Percentiles rank a stretch among this genome's conserved stretches.
Evolutionary conservation across 306 rosid genomes (phyloP).

Genomic region (Arachis hypogaea): DNA sequence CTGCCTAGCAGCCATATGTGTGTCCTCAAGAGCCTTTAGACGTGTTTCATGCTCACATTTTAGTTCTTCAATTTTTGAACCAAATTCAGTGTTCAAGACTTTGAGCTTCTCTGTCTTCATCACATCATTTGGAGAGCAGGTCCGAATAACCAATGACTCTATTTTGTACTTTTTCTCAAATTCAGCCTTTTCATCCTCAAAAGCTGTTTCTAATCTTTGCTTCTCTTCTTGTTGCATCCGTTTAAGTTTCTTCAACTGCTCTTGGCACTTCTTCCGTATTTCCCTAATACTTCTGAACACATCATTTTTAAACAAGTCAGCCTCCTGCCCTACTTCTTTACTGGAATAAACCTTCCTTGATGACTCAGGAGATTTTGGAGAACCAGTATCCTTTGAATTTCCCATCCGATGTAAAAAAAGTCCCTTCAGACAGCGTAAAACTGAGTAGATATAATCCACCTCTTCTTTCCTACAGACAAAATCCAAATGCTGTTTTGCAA

Average conservation of each 20-base stretch:
- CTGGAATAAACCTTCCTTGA: slow-evolving; percentile 33
- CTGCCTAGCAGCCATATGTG: slow-evolving; percentile 45
- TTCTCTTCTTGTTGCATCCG: slow-evolving; percentile 50
- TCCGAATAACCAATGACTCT: slow-evolving; percentile 46
- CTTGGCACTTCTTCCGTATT: slow-evolving; percentile 58
- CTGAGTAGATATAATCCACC: slow-evolving; percentile 58
- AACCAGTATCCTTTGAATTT: slow-evolving; percentile 32
- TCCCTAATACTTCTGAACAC: slow-evolving; percentile 57
- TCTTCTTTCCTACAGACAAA: slow-evolving; percentile 70
- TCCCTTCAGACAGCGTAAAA: slow-evolving; percentile 70
- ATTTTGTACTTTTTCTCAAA: slow-evolving; percentile 44
- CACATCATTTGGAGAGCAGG: slow-evolving; percentile 50
- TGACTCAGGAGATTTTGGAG: slow-evolving; percentile 45
- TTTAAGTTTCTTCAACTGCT: slow-evolving; percentile 46
- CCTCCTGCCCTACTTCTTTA: slow-evolving; percentile 32
- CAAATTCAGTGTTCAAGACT: slow-evolving; percentile 42
- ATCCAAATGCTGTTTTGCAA: slow-evolving; percentile 58
- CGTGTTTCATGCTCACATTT: slow-evolving; percentile 40
- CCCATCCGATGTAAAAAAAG: slow-evolving; percentile 52
- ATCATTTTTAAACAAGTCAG: slow-evolving; percentile 49
- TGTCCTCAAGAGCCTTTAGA: slow-evolving; percentile 52
- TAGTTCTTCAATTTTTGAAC: slow-evolving; percentile 45
- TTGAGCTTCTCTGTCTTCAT: slow-evolving; percentile 51
- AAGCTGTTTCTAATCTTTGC: neutral
- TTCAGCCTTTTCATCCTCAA: slow-evolving; percentile 42